Evolutionary conservation across 371 early-diverging fungal species (phyloP), one percentile per base, ranked within the genome.

Genomic region (Rhizopus microsporus): DNA sequence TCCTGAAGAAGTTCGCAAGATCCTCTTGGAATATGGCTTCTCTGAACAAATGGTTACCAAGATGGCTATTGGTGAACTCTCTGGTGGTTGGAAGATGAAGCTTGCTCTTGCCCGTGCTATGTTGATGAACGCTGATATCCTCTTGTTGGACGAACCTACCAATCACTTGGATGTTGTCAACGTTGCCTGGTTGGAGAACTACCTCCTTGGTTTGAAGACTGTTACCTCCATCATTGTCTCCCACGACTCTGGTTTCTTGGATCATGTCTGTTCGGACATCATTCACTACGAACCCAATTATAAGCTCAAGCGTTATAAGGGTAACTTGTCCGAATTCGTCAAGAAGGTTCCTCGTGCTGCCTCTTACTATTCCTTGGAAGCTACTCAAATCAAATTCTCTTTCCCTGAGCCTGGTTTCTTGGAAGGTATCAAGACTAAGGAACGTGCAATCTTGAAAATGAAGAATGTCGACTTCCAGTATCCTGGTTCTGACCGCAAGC

Each of bases 71-170:
- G 85, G 84, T 56, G 81, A 85, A 54, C 83, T 94, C 17, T 90
- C 91, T 59, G 93, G 93, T 76, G 93, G 93, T 51, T 92, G 91
- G 90, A 92, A 91, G 81, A 92, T 91, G 88, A 89, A 91, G 82
- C 75, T 94, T 54, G 91, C 87, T 64, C 81, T 94, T 59, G 92
- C 92, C 38, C 81, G 89, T 60, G 89, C 93, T 12, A 92, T 90
- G 88, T 71, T 91, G 58, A 73, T 84, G 72, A 85, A 90, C 44
- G 92, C 93, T 15, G 92, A 93, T 68, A 88, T 95, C 58, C 72
- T 95, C 60, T 71, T 95, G 50, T 74, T 95, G 56, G 95, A 95
- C 72, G 95, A 95, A 75, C 95, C 95, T 45, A 94, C 95, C 45
- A 93, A 94, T 77, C 93, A 93, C 75, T 78, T 94, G 84, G 93